Base-by-base conservation (phyloP, 441 rosid species). In the Erodium trifolium region DNA sequence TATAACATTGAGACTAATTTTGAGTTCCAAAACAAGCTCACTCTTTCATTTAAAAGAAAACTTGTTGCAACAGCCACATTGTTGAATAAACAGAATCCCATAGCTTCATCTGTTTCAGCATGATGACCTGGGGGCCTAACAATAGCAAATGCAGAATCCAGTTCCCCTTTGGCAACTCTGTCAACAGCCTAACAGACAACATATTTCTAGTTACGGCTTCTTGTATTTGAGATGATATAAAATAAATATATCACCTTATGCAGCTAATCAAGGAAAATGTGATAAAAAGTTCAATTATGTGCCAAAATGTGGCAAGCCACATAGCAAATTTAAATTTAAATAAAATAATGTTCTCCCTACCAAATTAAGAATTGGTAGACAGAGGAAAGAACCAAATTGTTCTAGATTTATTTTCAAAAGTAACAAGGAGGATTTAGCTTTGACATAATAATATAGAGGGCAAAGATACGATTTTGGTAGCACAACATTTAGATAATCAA, bases 41-140 rank as follows among this genome's bases (percentile, higher is more conserved):
- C 98, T 72, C 82, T 86, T 75, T 84, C 85, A 71, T 88, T 82
- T 23, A 94, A 79, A 43, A 92, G 79, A 82, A 65, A 90, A 71
- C 84, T 85, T 29, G 97, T 75, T 68, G 98, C 99, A 72, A 89
- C 81, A 66, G 98, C 99, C 3, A 94, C 88, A 75, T 92, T 94
- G 81, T 94, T 94, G 82, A 81, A 94, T 47, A 92, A 74, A 84
- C 99, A 94, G 77, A 90, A 92, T 10, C 98, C 99, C 98, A 92
- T 87, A 1, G 97, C 87, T 79, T 90, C 82, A 79, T 88, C 80
- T 53, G 74, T 74, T 76, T 92, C 99, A 41, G 98, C 98, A 84
- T 94, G 99, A 77, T 92, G 98, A 7, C 99, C 99, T 14, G 98
- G 97, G 11, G 99, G 97, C 78, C 98, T 83, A 60, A 93, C 90